Evolutionary conservation across 306 rosid species (phyloP).

Genomic region (Cicer bijugum): DNA sequence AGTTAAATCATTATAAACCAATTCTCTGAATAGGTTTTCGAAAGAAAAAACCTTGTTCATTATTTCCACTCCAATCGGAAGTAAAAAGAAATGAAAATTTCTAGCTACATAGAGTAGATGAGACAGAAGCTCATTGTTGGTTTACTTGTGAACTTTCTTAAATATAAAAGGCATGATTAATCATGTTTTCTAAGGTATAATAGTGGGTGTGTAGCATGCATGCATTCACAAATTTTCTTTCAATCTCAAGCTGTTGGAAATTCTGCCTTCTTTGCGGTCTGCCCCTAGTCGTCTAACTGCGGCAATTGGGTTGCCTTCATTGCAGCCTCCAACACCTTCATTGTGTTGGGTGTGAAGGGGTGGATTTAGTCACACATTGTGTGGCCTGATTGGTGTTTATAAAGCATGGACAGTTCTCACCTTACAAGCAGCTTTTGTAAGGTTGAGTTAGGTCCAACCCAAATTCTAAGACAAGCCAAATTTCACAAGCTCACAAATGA

Average conservation of each 20-base stretch:
- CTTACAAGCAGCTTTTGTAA: no score
- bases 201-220: constrained; percentile 4
- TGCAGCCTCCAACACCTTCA: no score
- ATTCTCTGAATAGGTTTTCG: neutral
- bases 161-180: constrained; percentile 14
- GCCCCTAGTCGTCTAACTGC: no score
- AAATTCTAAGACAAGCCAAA: neutral
- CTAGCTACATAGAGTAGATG: neutral
- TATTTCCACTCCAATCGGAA: constrained; percentile 12
- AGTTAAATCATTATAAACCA: constrained; percentile 40
- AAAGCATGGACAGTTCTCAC: no score
- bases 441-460: no score
- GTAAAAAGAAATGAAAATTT: neutral
- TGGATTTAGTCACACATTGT: no score
- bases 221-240: constrained; percentile 9
- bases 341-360: no score
- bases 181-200: neutral
- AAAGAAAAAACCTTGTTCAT: constrained; percentile 3
- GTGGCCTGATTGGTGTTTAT: no score
- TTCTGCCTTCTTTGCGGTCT: no score
- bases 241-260: neutral
- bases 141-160: constrained; percentile 28
- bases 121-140: constrained; percentile 31
- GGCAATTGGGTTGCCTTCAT: no score
- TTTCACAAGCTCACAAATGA: constrained; percentile 16